phyloP scores from a whole-genome alignment of 805 yeast species.

The Lachancea lanzarotensis region DNA sequence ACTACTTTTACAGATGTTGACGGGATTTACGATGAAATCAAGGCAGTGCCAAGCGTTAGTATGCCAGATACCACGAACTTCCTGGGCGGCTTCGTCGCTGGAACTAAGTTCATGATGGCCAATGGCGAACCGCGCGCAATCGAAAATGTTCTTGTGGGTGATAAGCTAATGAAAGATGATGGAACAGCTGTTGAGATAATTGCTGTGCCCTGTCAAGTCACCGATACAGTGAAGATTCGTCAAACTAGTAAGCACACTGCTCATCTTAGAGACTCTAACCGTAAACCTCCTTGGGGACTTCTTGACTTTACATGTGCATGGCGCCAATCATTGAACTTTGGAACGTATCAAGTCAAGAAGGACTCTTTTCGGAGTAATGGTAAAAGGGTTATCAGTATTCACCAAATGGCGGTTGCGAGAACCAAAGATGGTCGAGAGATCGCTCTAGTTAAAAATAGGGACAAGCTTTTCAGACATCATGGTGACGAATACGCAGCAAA shows the following conservation, averaged over 20 bases:
- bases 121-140: neutral
- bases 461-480: neutral
- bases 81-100: slow-evolving; percentile 1
- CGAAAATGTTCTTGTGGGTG: neutral
- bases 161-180: neutral
- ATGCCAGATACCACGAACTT: neutral
- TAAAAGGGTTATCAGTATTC: neutral
- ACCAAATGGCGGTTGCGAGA: neutral
- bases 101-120: slow-evolving; percentile 1
- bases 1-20: neutral
- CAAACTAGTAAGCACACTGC: neutral
- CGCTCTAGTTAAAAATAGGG: neutral
- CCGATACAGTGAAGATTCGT: neutral
- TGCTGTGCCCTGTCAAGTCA: neutral
- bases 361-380: neutral
- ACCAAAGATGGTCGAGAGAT: neutral
- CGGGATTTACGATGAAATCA: too few relatives aligned
- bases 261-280: neutral
- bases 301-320: neutral
- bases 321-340: neutral
- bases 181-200: neutral
- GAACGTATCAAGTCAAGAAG: neutral
- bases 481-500: neutral
- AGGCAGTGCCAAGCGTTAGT: too few relatives aligned
- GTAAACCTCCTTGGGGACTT: neutral